These are phyloP conservation scores for Phyllosticta paracitricarpa DNA, from an alignment of 2,329 filamentous ascomycete species.

Conservation along the genomic window DNA sequence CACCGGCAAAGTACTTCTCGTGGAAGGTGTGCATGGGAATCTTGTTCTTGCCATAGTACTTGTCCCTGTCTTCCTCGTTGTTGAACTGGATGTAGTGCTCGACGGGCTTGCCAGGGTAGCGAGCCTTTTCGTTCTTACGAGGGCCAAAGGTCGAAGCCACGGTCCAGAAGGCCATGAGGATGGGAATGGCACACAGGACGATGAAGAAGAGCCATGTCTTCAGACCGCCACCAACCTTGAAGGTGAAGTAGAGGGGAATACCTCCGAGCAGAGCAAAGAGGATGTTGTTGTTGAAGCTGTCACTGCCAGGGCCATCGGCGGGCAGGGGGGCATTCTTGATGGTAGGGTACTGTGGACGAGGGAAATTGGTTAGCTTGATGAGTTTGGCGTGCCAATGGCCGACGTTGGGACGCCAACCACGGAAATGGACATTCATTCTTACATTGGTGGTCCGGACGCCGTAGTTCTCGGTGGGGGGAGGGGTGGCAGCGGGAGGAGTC, in stretches of 20 bases:
- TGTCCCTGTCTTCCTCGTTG: constrained; percentile 46
- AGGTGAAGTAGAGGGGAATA: constrained; percentile 71
- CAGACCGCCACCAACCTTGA: constrained; percentile 73
- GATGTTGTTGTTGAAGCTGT: constrained; percentile 76
- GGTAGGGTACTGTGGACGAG: constrained; percentile 55
- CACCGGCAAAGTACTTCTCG: constrained; percentile 94
- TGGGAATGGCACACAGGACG: constrained; percentile 65
- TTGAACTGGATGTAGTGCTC: constrained; percentile 88
- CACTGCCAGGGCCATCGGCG: constrained; percentile 73
- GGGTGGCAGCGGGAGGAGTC: constrained; percentile 48
- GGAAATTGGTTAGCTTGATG: constrained; percentile 18
- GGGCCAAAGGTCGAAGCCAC: constrained; percentile 70
- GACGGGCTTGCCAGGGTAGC: constrained; percentile 72
- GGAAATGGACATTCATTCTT: constrained; percentile 21
- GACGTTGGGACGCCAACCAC: constrained; percentile 9
- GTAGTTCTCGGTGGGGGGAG: constrained; percentile 43
- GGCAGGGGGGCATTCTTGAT: constrained; percentile 94
- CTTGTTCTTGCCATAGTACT: constrained; percentile 68
- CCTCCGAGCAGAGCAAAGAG: constrained; percentile 60
- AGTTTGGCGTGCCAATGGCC: constrained; percentile 22
- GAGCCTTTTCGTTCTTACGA: constrained; percentile 86
- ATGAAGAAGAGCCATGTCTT: constrained; percentile 84
- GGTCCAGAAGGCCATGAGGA: constrained; percentile 76
- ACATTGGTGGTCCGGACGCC: constrained; percentile 54
- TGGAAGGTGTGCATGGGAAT: constrained; percentile 90